Evolutionary conservation across 169 alveolate species (phyloP).

Genomic region (Theileria equi): DNA sequence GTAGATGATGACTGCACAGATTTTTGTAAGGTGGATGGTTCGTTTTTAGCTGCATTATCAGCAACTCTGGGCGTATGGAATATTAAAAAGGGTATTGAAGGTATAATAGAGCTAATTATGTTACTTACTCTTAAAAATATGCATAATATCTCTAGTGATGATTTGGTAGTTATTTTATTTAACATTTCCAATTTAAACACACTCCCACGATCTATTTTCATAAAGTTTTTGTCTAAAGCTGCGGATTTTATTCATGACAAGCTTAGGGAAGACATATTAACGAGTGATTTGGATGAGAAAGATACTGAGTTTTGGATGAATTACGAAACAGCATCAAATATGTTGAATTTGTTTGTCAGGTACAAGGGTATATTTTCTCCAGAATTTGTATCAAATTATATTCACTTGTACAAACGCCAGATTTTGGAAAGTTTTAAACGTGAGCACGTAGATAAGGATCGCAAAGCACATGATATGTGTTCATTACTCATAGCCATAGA

Average conservation of each 20-base stretch:
- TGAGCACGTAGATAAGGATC: too few species aligned
- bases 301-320: slow-evolving; percentile 16
- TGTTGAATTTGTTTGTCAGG: slow-evolving; percentile 10
- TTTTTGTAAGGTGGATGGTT: slow-evolving; percentile 37
- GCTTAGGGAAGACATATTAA: slow-evolving; percentile 2
- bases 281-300: neutral
- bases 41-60: slow-evolving; percentile 35
- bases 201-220: slow-evolving; percentile 37
- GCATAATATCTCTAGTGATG: slow-evolving; percentile 12
- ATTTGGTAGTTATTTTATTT: slow-evolving; percentile 17
- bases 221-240: slow-evolving; percentile 8
- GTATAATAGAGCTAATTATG: slow-evolving; percentile 22
- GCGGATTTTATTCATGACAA: slow-evolving; percentile 16
- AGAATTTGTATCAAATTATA: slow-evolving; percentile 22
- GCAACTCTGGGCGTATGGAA: slow-evolving; percentile 43
- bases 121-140: slow-evolving; percentile 10
- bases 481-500: too few species aligned
- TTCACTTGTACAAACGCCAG: slow-evolving; percentile 15
- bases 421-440: too few species aligned
- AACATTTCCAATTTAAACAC: slow-evolving; percentile 31
- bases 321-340: slow-evolving; percentile 16
- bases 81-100: slow-evolving; percentile 22
- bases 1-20: slow-evolving; percentile 6
- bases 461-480: too few species aligned
- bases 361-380: slow-evolving; percentile 7